Evolutionary conservation across 441 rosid species (phyloP).

Genomic region (Dalechampia spathulata): DNA sequence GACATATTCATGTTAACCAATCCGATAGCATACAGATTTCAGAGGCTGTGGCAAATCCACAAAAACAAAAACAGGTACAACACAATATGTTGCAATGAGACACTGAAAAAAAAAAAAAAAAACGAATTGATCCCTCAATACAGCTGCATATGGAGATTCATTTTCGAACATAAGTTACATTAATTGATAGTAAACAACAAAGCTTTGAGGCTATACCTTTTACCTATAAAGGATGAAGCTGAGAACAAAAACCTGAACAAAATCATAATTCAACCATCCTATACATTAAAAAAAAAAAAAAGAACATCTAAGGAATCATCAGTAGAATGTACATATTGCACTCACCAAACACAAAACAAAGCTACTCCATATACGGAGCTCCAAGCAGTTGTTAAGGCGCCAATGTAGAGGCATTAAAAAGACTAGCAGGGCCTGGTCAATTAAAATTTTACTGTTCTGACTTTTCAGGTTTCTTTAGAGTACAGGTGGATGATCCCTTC

Average conservation of each 20-base stretch:
- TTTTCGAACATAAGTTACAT: conserved; percentile 21
- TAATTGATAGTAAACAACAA: conserved; percentile 13
- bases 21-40: too few species aligned
- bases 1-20: too few species aligned
- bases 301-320: conserved; percentile 21
- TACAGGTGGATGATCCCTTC: conserved; percentile 22
- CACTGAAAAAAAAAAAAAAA: background rate
- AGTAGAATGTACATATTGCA: conserved; percentile 38
- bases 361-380: too few species aligned
- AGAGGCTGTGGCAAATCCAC: too few species aligned
- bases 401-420: too few species aligned
- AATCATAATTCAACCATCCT: conserved; percentile 22
- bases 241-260: conserved; percentile 13
- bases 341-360: conserved; percentile 17
- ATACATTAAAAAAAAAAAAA: too few species aligned
- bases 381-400: too few species aligned
- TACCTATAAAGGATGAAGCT: conserved; percentile 8
- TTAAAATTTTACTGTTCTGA: conserved; percentile 25
- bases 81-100: too few species aligned
- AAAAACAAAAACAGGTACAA: too few species aligned
- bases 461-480: conserved; percentile 18
- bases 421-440: too few species aligned
- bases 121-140: conserved; percentile 11
- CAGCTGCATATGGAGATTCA: conserved; percentile 12
- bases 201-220: conserved; percentile 14